Evolutionary conservation across 2,329 filamentous ascomycete genomes (phyloP).

Genomic region (Fusarium lyarnte): DNA sequence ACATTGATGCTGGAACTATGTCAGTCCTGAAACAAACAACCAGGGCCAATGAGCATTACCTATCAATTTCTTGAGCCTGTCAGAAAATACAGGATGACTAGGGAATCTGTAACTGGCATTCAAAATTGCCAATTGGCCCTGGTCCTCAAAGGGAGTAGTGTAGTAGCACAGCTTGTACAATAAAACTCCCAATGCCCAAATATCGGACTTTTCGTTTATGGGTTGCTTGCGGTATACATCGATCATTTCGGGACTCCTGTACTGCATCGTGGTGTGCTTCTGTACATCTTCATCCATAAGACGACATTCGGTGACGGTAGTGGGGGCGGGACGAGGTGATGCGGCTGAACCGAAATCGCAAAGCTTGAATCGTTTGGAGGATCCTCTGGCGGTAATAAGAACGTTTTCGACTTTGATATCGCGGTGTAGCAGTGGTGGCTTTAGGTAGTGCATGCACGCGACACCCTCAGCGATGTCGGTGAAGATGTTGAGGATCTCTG

Average conservation of each 20-base stretch:
- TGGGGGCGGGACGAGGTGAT: slow-evolving; percentile 82
- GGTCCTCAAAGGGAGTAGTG: slow-evolving; percentile 97
- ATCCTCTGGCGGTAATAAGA: slow-evolving; percentile 77
- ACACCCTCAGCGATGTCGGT: slow-evolving; percentile 95
- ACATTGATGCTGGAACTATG: slow-evolving; percentile 78
- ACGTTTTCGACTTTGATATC: slow-evolving; percentile 99
- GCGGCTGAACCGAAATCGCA: slow-evolving; percentile 98
- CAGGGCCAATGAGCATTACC: slow-evolving; percentile 58
- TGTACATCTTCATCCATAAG: slow-evolving; percentile 97
- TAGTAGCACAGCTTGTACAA: slow-evolving; percentile 99
- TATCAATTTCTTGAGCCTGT: slow-evolving; percentile 88
- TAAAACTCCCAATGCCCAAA: slow-evolving; percentile 95
- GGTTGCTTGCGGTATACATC: slow-evolving; percentile 97
- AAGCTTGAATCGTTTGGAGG: slow-evolving; percentile 86
- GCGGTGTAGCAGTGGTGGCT: slow-evolving; percentile 89
- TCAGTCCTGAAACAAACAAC: slow-evolving; percentile 28
- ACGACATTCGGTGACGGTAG: slow-evolving; percentile 86
- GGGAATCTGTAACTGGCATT: slow-evolving; percentile 96
- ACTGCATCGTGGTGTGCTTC: slow-evolving; percentile 96
- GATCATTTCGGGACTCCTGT: slow-evolving; percentile 98
- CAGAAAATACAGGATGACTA: slow-evolving; percentile 87
- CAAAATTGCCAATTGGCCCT: slow-evolving; percentile 95
- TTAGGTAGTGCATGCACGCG: slow-evolving; percentile 98
- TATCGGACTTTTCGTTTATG: slow-evolving; percentile 98
- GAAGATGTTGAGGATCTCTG: slow-evolving; percentile 97